Conservation (phyloP, 768 basidiomycete species). For the Mycena rebaudengoi region DNA sequence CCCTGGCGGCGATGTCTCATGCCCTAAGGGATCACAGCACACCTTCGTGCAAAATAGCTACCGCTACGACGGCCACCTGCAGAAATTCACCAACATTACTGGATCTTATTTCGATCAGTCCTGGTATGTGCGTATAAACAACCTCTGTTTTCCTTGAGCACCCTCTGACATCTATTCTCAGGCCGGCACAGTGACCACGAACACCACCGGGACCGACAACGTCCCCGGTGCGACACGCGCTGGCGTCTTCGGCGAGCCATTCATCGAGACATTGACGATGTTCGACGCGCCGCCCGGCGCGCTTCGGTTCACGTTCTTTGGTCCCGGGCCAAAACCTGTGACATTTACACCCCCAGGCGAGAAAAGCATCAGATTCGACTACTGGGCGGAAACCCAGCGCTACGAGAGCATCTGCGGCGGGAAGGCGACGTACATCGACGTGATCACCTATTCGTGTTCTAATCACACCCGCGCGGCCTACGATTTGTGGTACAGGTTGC, state of each 20-base stretch:
- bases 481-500: background rate
- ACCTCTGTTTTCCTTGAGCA: too few species aligned
- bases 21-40: background rate
- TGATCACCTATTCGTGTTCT: background rate
- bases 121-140: conserved; percentile 21
- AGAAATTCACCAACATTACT: conserved; percentile 1
- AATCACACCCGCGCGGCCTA: background rate
- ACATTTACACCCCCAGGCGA: background rate
- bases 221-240: conserved; percentile 18
- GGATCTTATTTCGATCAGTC: conserved; percentile 8
- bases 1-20: background rate
- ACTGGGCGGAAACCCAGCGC: conserved; percentile 11
- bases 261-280: conserved; percentile 6
- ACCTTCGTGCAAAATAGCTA: background rate
- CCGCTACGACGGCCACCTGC: background rate
- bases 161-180: background rate
- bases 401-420: conserved; percentile 12
- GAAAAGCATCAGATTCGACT: background rate
- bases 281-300: background rate
- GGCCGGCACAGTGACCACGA: background rate
- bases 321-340: background rate
- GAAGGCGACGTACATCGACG: conserved; percentile 14
- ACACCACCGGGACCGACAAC: conserved; percentile 13
- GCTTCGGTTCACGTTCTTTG: background rate
- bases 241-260: background rate